Conservation (phyloP, 495 filamentous ascomycete species). For the Delitschia confertaspora region DNA sequence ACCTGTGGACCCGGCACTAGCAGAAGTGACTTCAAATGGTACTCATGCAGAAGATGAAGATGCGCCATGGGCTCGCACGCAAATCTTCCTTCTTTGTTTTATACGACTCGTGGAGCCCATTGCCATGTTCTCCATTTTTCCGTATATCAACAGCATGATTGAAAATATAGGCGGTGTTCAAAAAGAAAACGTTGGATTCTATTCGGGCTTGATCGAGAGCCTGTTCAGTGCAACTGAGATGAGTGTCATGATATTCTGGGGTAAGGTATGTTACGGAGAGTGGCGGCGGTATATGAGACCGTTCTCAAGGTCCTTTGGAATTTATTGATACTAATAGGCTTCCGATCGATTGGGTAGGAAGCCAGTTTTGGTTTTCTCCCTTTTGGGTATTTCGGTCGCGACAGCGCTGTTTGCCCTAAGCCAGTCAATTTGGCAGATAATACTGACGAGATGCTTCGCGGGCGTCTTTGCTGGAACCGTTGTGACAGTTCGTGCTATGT, state of each 20-base stretch:
- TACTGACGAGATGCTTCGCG: slow-evolving; percentile 51
- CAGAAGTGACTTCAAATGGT: slow-evolving; percentile 1
- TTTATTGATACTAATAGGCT: slow-evolving; percentile 20
- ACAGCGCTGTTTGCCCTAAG: slow-evolving; percentile 54
- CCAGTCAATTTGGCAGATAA: slow-evolving; percentile 53
- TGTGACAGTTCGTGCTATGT: slow-evolving; percentile 59
- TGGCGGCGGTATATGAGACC: no score
- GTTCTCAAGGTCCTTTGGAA: no score
- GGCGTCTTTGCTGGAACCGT: slow-evolving; percentile 59
- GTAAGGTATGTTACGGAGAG: slow-evolving; percentile 29
- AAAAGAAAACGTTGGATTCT: slow-evolving; percentile 57
- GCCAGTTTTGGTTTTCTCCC: slow-evolving; percentile 53
- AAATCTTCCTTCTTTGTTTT: slow-evolving; percentile 57
- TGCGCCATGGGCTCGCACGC: slow-evolving; percentile 44
- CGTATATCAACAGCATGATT: slow-evolving; percentile 63
- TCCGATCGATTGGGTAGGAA: slow-evolving; percentile 57
- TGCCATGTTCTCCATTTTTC: slow-evolving; percentile 66
- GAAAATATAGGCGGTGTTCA: slow-evolving; percentile 46
- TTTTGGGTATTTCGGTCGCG: slow-evolving; percentile 48
- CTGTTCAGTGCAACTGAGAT: slow-evolving; percentile 59
- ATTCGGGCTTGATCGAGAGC: slow-evolving; percentile 59
- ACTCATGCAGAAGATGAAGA: slow-evolving; percentile 22
- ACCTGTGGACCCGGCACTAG: background rate
- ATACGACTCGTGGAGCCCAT: slow-evolving; percentile 56
- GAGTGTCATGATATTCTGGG: slow-evolving; percentile 49